Conservation (phyloP, 257 asterid genomes). For the Asclepias syriaca region DNA sequence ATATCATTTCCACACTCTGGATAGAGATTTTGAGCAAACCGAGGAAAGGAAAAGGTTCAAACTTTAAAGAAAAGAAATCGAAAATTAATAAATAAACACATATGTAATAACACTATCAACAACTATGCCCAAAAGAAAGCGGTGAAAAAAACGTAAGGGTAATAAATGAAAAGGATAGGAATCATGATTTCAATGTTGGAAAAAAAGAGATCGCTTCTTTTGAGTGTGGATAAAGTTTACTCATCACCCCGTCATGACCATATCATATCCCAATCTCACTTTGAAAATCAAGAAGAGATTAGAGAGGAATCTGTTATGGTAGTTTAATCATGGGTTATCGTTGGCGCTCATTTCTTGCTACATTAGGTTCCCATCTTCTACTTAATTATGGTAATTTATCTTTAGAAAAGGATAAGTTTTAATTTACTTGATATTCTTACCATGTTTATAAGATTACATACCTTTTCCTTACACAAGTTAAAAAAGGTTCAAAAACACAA, state of each 20-base stretch:
- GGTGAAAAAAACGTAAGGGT: not conserved
- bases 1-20: not conserved
- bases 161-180: not conserved
- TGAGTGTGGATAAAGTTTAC: not conserved
- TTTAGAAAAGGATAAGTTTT: too few relatives aligned
- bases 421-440: too few relatives aligned
- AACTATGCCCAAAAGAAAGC: too few relatives aligned
- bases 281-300: not conserved
- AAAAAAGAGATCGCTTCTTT: not conserved
- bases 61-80: not conserved
- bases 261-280: not conserved
- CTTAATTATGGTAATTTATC: too few relatives aligned
- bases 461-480: too few relatives aligned
- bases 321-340: not conserved
- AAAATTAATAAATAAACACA: not conserved
- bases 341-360: not conserved
- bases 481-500: too few relatives aligned
- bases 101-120: not conserved
- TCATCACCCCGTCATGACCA: not conserved
- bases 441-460: too few relatives aligned
- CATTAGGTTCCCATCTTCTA: too few relatives aligned
- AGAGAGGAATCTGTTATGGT: not conserved
- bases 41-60: slow-evolving; percentile 25
- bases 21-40: slow-evolving; percentile 17
- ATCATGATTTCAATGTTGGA: not conserved